A percentile compares a stretch with the other conserved stretches of the same genome.
These are phyloP conservation scores for Citrus glauca DNA, from an alignment of 345 rosid species.

Conservation along the genomic window DNA sequence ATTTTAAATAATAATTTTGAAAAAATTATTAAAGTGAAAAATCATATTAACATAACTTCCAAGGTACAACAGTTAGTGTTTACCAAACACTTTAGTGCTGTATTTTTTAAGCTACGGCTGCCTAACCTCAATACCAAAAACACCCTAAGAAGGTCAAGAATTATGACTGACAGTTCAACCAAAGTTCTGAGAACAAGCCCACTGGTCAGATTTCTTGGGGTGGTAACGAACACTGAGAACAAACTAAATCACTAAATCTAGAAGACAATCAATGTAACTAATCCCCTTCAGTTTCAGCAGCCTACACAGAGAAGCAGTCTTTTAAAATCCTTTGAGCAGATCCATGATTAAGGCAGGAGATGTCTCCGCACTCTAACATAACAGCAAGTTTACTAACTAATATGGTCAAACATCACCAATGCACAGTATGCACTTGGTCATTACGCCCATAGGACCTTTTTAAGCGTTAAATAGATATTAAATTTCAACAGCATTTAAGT, in stretches of 20 bases:
- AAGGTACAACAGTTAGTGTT: too few relatives aligned
- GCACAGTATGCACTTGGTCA: background rate
- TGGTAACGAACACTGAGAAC: background rate
- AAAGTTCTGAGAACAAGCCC: background rate
- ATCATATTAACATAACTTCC: too few relatives aligned
- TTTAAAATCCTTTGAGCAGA: background rate
- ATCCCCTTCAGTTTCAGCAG: background rate
- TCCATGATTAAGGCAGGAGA: background rate
- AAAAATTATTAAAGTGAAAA: too few relatives aligned
- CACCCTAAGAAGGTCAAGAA: background rate
- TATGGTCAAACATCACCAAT: background rate
- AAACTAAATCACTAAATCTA: background rate
- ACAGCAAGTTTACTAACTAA: background rate
- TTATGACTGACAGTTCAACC: background rate
- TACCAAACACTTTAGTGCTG: too few relatives aligned
- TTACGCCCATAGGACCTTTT: background rate
- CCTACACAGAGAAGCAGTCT: background rate
- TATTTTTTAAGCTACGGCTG: too few relatives aligned
- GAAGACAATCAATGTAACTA: background rate
- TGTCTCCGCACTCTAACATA: background rate
- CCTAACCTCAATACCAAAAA: too few relatives aligned
- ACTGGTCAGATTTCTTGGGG: background rate
- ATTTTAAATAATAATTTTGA: too few relatives aligned
- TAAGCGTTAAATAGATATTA: background rate
- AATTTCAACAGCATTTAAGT: background rate